Evolutionary conservation across 306 rosid genomes (phyloP).

Genomic region (Cicer cuneatum): DNA sequence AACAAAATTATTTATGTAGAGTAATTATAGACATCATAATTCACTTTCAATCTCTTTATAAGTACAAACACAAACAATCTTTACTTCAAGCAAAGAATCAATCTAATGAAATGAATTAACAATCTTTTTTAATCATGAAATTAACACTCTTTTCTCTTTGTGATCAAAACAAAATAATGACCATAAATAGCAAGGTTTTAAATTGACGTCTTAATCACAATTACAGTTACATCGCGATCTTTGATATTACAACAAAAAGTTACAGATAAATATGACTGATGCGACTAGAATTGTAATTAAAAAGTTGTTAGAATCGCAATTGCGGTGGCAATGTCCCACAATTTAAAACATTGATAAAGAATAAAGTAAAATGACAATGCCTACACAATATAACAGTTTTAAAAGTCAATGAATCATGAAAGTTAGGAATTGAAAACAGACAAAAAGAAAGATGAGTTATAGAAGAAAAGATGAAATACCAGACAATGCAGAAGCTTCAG

Average conservation of each 20-base stretch:
- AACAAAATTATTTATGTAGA: constrained; percentile 37
- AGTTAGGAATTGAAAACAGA: constrained; percentile 22
- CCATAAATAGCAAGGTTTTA: not conserved
- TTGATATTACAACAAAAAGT: too few species aligned
- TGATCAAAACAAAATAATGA: not conserved
- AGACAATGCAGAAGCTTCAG: constrained; percentile 80
- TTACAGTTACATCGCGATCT: too few species aligned
- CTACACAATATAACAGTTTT: constrained; percentile 14
- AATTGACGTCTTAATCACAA: too few species aligned
- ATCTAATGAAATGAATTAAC: constrained; percentile 7
- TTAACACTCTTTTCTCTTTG: constrained; percentile 5
- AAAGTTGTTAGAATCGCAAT: too few species aligned
- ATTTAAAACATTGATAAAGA: too few species aligned
- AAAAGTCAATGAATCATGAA: constrained; percentile 36
- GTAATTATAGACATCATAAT: constrained; percentile 29
- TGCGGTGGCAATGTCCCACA: too few species aligned
- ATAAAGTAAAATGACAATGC: constrained; percentile 13
- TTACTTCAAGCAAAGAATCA: constrained; percentile 40
- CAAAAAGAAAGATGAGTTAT: constrained; percentile 2
- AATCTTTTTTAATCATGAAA: not conserved
- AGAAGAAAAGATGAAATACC: constrained; percentile 53
- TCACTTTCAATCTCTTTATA: constrained; percentile 36
- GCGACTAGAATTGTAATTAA: too few species aligned
- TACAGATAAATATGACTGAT: too few species aligned
- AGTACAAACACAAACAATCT: constrained; percentile 12